Evolutionary conservation across 805 yeast species (phyloP), one percentile per base, ranked within the genome.

Genomic region (Cyberlindnera xishuangbannaensis): DNA sequence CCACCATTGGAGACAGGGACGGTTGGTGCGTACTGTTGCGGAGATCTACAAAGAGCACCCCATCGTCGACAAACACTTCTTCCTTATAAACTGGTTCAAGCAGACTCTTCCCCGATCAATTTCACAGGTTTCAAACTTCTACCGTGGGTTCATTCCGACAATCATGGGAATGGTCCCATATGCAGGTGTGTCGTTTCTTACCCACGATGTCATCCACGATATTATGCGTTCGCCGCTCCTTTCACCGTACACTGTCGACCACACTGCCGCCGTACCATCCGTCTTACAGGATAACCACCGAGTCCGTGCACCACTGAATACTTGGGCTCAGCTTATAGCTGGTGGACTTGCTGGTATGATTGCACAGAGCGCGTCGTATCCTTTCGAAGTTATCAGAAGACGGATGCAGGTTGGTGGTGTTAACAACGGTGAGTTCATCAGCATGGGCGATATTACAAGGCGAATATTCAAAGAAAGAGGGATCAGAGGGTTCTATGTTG

Each of bases 331-430:
- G 62, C 67, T 92, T 29, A 52, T 76, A 4, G 95, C 97, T 6
- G 98, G 98, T 36, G 98, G 97, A 2, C 49, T 83, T n/a, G 95
- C 97, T 1, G 98, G 98, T 10, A 74, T 90, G 80, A 69, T 77
- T 23, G 85, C 97, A 2, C 98, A 92, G 58, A 86, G 97, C 1
- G 94, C 97, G 1, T 90, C 95, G 5, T 92, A 92, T 53, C 98
- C 98, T 2, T 82, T 92, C 47, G 99, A 92, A 61, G 95, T 92
- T 25, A 75, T 92, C 15, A 70, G 98, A 53, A 72, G 99, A 57
- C 69, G 97, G 49, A 78, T 92, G 84, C 99, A 92, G 62, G 98
- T 92, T 16, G 88, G 95, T 23, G 94, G 90, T 10, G 83, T 80
- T 4, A 45, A 76, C 41, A 52, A 57, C 38, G 85, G 78, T 27